Conservation (phyloP, 2,329 filamentous ascomycete genomes). For the Beauveria rudraprayagi region DNA sequence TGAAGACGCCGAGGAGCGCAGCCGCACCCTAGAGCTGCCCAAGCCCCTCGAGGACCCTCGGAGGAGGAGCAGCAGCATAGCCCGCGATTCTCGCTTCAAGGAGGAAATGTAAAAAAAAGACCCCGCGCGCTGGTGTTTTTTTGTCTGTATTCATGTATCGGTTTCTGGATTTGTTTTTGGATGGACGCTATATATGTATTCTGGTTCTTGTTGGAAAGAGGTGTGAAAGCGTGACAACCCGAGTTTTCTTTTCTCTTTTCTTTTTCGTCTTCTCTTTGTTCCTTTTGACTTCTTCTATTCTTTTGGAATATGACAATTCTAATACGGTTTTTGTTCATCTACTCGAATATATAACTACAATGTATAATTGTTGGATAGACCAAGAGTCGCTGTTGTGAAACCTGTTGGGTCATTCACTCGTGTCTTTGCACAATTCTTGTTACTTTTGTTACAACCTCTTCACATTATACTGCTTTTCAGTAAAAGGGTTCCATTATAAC, state of each 20-base stretch:
- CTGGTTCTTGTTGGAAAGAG: background rate
- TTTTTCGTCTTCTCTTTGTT: no score
- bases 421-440: background rate
- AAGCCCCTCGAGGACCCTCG: slow-evolving; percentile 31
- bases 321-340: background rate
- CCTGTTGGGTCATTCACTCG: no score
- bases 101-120: slow-evolving; percentile 39
- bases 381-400: no score
- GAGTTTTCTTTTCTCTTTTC: no score
- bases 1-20: slow-evolving; percentile 34
- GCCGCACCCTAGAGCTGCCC: slow-evolving; percentile 12
- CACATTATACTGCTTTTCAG: background rate
- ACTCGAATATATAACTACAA: background rate
- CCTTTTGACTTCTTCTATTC: background rate
- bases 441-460: background rate
- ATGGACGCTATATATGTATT: background rate
- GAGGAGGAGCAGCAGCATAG: slow-evolving; percentile 42
- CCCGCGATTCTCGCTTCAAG: slow-evolving; percentile 49
- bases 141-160: background rate
- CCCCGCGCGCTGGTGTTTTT: background rate
- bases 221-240: background rate
- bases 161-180: background rate
- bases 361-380: background rate
- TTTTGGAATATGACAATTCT: background rate
- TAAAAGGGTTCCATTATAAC: background rate